phyloP scores from a whole-genome alignment of 2,329 filamentous ascomycete species.

The Ceratocystis colombiana region DNA sequence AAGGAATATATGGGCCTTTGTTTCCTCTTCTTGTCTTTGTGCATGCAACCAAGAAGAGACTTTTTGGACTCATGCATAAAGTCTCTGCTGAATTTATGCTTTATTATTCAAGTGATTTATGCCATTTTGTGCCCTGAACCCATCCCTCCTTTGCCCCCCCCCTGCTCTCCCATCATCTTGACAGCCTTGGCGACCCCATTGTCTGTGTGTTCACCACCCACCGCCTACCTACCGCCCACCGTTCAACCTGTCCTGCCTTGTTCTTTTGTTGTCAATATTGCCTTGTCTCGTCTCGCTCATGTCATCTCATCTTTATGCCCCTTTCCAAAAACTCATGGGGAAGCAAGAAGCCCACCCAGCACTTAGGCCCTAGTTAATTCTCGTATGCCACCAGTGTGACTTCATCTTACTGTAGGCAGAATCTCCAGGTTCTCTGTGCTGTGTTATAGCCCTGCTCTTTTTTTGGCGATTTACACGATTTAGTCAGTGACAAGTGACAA shows the following conservation, averaged over 20 bases:
- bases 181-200: background rate
- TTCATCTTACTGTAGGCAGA: too few species aligned
- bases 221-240: too few species aligned
- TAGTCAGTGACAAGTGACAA: background rate
- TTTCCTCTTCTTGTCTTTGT: background rate
- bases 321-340: background rate
- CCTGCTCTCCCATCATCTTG: background rate
- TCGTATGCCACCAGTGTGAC: too few species aligned
- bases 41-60: background rate
- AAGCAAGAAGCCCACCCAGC: too few species aligned
- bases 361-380: too few species aligned
- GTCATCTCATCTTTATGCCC: background rate
- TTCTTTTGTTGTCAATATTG: background rate
- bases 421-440: too few species aligned
- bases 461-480: too few species aligned
- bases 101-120: too few species aligned
- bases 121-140: too few species aligned
- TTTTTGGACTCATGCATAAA: background rate
- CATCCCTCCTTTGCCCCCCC: background rate
- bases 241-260: too few species aligned
- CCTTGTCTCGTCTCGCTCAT: background rate
- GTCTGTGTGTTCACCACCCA: background rate
- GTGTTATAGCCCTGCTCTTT: too few species aligned
- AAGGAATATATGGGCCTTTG: background rate
- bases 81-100: background rate